Conservation (phyloP, 1,284 basidiomycete species). For the Sparassis latifolia region DNA sequence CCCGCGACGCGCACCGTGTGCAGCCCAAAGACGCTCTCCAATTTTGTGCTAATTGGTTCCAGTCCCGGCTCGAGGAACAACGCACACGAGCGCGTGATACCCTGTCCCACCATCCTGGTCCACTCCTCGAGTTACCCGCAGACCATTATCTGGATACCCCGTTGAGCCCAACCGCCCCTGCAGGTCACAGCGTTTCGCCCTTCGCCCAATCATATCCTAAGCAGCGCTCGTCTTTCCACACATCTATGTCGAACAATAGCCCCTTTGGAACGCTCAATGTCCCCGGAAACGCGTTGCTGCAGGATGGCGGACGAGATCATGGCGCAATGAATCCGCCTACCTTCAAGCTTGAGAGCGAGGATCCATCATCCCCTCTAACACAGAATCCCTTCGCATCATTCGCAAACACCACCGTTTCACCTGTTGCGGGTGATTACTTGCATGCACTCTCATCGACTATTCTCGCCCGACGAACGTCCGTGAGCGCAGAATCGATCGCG, state of each 20-base stretch:
- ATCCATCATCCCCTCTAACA: slow-evolving; percentile 60
- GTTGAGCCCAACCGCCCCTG: slow-evolving; percentile 28
- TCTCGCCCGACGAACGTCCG: slow-evolving; percentile 86
- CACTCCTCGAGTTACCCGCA: slow-evolving; percentile 43
- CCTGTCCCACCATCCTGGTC: slow-evolving; percentile 42
- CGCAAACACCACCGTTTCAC: slow-evolving; percentile 30
- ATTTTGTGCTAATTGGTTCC: slow-evolving; percentile 96
- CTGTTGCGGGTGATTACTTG: slow-evolving; percentile 52
- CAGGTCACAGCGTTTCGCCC: slow-evolving; percentile 31
- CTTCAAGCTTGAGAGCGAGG: slow-evolving; percentile 52
- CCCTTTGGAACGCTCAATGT: slow-evolving; percentile 74
- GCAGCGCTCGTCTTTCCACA: slow-evolving; percentile 40
- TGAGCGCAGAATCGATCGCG: slow-evolving; percentile 94
- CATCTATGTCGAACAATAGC: slow-evolving; percentile 45
- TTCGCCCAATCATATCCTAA: slow-evolving; percentile 41
- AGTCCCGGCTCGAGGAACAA: slow-evolving; percentile 79
- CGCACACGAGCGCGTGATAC: slow-evolving; percentile 64
- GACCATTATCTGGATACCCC: slow-evolving; percentile 57
- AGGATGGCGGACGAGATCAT: slow-evolving; percentile 26
- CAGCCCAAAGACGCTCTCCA: slow-evolving; percentile 89
- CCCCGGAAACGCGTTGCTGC: slow-evolving; percentile 67
- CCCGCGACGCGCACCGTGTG: slow-evolving; percentile 78
- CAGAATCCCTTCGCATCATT: slow-evolving; percentile 40
- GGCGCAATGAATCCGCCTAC: slow-evolving; percentile 35
- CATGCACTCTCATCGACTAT: slow-evolving; percentile 69